A percentile compares a stretch with the other conserved stretches of the same genome.
phyloP scores from a whole-genome alignment of 2,329 filamentous ascomycete species.

The Xylaria sp. region DNA sequence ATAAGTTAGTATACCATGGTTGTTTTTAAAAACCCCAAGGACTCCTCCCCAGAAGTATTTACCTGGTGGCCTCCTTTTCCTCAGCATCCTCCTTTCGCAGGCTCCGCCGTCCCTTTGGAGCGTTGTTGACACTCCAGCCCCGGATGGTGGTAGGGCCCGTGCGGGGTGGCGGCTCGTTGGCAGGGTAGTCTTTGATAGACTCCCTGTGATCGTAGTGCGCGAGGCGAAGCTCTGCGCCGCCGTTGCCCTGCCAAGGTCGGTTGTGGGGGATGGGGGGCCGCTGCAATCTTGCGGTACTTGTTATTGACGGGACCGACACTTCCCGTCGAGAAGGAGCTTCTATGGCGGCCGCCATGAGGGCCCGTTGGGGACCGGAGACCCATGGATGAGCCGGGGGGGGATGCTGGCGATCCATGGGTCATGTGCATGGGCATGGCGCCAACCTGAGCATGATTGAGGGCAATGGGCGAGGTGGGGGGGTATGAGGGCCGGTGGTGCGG shows the following conservation, averaged over 20 bases:
- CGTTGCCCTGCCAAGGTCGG: slow-evolving; percentile 42
- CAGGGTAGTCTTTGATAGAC: slow-evolving; percentile 54
- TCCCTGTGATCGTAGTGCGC: slow-evolving; percentile 51
- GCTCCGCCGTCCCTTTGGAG: slow-evolving; percentile 31
- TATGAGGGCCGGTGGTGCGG: slow-evolving; percentile 19
- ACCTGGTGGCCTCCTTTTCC: slow-evolving; percentile 32
- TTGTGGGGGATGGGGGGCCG: slow-evolving; percentile 52
- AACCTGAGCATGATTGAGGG: slow-evolving; percentile 24
- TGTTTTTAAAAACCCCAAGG: neutral
- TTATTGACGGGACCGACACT: slow-evolving; percentile 23
- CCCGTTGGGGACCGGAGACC: slow-evolving; percentile 28
- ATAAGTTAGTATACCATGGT: slow-evolving; percentile 12
- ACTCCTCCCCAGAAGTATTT: slow-evolving; percentile 13
- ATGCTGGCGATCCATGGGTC: slow-evolving; percentile 25
- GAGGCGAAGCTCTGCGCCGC: slow-evolving; percentile 49
- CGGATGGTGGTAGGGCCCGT: slow-evolving; percentile 52
- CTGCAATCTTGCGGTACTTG: slow-evolving; percentile 55
- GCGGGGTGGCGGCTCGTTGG: slow-evolving; percentile 50
- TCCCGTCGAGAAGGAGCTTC: slow-evolving; percentile 32
- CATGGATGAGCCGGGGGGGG: slow-evolving; percentile 25
- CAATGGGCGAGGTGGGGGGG: slow-evolving; percentile 26
- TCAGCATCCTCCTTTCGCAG: slow-evolving; percentile 30
- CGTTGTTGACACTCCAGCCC: slow-evolving; percentile 50
- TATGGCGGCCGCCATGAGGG: slow-evolving; percentile 27
- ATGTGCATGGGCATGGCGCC: slow-evolving; percentile 23